These are phyloP conservation scores for Quercus alba DNA, from an alignment of 306 rosid species.

Conservation along the genomic window DNA sequence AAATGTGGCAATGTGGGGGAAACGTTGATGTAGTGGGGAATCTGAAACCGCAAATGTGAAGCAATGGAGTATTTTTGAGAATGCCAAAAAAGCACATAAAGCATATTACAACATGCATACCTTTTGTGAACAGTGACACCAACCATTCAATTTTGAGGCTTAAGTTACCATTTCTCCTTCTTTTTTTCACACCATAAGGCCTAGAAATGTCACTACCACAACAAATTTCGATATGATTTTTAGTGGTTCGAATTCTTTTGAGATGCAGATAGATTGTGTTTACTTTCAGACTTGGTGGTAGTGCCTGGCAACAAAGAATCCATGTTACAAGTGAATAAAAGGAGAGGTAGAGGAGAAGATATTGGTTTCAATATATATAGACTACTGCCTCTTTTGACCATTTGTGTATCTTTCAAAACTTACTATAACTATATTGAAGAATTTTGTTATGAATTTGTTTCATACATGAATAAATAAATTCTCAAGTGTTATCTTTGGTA, in stretches of 20 bases:
- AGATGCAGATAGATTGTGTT: not conserved
- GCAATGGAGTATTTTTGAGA: too few species aligned
- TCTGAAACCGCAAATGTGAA: too few species aligned
- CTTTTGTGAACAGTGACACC: too few species aligned
- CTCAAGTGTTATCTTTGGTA: conserved; percentile 4
- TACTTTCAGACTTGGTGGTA: too few species aligned
- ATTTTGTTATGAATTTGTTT: not conserved
- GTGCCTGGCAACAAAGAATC: not conserved
- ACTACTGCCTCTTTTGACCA: conserved; percentile 12
- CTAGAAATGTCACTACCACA: not conserved
- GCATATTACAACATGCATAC: too few species aligned
- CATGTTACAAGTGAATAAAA: not conserved
- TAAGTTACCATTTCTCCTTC: not conserved
- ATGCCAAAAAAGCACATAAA: too few species aligned
- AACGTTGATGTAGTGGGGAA: too few species aligned
- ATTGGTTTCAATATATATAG: too few species aligned
- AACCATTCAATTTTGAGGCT: not conserved
- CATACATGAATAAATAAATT: conserved; percentile 3
- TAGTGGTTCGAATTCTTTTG: not conserved
- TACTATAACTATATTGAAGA: not conserved
- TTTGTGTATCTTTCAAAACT: conserved; percentile 21
- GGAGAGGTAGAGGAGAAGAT: not conserved
- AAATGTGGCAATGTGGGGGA: too few species aligned
- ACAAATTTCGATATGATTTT: not conserved
- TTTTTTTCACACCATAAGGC: not conserved